Evolutionary conservation across 140 eudicot species (phyloP).

Genomic region (Cichorium intybus): DNA sequence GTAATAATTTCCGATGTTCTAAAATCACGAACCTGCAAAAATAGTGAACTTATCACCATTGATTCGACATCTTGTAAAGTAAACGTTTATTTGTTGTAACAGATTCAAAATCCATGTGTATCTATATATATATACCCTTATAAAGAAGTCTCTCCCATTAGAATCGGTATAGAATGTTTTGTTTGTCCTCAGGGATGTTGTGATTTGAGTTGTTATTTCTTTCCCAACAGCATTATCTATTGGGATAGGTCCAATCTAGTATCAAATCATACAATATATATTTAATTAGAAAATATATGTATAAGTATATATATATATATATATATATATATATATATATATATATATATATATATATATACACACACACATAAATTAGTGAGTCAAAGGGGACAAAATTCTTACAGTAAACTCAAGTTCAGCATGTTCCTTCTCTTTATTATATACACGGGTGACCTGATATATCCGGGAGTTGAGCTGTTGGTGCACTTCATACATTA

Average conservation of each 20-base stretch:
- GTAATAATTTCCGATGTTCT: constrained; percentile 90
- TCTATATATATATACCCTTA: constrained; percentile 78
- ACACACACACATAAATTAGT: too few relatives aligned
- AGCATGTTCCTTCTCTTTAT: constrained; percentile 83
- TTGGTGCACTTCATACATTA: constrained; percentile 88
- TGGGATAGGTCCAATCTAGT: constrained; percentile 94
- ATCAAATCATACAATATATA: constrained; percentile 13
- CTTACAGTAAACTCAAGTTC: constrained; percentile 87
- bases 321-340: too few relatives aligned
- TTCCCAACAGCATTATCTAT: constrained; percentile 82
- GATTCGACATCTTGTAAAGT: too few relatives aligned
- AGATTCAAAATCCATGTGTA: too few relatives aligned
- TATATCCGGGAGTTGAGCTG: constrained; percentile 66
- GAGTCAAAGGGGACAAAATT: constrained; percentile 1
- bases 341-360: too few relatives aligned
- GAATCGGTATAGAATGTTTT: constrained; percentile 90
- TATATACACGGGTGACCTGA: constrained; percentile 93
- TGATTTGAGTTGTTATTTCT: constrained; percentile 70
- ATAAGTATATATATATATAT: too few relatives aligned
- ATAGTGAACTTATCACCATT: constrained; percentile 9
- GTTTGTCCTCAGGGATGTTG: constrained; percentile 59
- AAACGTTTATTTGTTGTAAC: too few relatives aligned
- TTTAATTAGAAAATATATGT: too few relatives aligned
- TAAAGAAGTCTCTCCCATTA: constrained; percentile 87
- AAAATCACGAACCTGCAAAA: constrained; percentile 66